phyloP scores from a whole-genome alignment of 2,329 filamentous ascomycete species.

The Geoglossum cookeanum region DNA sequence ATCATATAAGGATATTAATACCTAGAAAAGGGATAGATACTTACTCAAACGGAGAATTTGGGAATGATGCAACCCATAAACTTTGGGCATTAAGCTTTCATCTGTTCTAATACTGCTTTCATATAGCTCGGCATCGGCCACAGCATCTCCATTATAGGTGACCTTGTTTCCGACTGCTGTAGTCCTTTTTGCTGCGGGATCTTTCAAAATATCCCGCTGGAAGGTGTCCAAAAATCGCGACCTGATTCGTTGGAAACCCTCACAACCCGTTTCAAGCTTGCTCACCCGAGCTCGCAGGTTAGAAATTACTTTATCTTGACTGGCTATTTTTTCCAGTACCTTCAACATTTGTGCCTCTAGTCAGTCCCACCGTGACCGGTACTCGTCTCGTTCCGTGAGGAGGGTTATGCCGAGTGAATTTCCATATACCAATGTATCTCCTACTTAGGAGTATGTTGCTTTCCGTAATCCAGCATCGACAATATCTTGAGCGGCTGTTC shows the following conservation, averaged over 20 bases:
- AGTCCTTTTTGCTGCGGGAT: neutral
- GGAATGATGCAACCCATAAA: neutral
- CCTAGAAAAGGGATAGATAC: neutral
- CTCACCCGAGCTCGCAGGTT: neutral
- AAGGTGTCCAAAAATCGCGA: neutral
- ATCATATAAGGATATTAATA: neutral
- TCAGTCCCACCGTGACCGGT: too few relatives aligned
- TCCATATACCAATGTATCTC: neutral
- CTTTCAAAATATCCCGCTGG: neutral
- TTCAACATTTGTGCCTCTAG: too few relatives aligned
- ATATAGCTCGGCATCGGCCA: neutral
- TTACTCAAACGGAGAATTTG: neutral
- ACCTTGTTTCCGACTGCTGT: neutral
- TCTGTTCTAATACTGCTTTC: neutral
- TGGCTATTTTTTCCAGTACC: too few relatives aligned
- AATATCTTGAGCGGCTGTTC: neutral
- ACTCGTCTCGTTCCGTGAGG: too few relatives aligned
- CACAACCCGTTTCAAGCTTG: neutral
- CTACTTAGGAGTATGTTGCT: neutral
- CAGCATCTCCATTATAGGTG: neutral
- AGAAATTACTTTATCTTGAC: too few relatives aligned
- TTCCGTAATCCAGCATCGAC: neutral
- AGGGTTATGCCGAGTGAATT: neutral
- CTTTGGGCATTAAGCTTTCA: neutral
- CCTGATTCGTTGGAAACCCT: too few relatives aligned